phyloP scores from a whole-genome alignment of 2,329 filamentous ascomycete species.

The Pseudonectria foliicola region DNA sequence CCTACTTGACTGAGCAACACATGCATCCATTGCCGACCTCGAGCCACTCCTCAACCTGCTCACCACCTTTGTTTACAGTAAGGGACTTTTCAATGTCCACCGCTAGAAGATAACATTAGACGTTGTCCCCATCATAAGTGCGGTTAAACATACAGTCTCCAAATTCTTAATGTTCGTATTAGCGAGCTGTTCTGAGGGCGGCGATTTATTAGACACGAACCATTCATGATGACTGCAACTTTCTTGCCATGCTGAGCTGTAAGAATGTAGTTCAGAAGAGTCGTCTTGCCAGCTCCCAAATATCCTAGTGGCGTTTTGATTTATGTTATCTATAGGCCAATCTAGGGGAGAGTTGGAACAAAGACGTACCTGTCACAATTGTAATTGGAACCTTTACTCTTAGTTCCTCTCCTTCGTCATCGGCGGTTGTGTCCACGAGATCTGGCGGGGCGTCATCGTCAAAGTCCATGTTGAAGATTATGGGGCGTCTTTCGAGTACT shows the following conservation, averaged over 20 bases:
- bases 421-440: conserved; percentile 43
- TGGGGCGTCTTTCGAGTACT: not conserved
- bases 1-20: conserved; percentile 90
- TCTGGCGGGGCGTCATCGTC: conserved; percentile 64
- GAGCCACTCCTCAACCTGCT: conserved; percentile 88
- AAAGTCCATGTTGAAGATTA: conserved; percentile 43
- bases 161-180: conserved; percentile 52
- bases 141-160: conserved; percentile 67
- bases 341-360: too few species aligned
- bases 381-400: conserved; percentile 71
- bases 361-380: conserved; percentile 69
- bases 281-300: conserved; percentile 92
- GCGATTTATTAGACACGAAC: conserved; percentile 25
- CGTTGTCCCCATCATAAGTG: not conserved
- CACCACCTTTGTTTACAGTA: conserved; percentile 76
- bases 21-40: conserved; percentile 96
- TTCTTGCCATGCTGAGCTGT: conserved; percentile 95
- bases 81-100: conserved; percentile 94
- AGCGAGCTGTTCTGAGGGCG: conserved; percentile 6
- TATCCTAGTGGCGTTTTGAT: conserved; percentile 56
- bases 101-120: too few species aligned
- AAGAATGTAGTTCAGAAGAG: conserved; percentile 89
- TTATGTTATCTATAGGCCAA: not conserved
- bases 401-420: conserved; percentile 40
- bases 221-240: conserved; percentile 96